Evolutionary conservation across 2,329 filamentous ascomycete species (phyloP).

Genomic region (Aspergillus nomiae): DNA sequence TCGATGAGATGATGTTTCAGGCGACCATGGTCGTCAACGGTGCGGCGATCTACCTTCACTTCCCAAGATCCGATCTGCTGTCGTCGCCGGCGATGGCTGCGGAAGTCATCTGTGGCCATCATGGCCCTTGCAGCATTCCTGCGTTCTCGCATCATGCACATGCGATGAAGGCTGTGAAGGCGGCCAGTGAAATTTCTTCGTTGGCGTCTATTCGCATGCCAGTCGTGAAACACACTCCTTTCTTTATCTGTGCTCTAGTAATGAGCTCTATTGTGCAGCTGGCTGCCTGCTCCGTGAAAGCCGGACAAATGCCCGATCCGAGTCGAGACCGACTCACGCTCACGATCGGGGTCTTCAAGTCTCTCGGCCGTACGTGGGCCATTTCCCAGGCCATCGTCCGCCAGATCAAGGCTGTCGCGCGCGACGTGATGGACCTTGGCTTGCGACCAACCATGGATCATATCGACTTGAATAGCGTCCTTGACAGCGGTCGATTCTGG

Average conservation of each 20-base stretch:
- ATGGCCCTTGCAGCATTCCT: conserved; percentile 40
- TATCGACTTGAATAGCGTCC: conserved; percentile 36
- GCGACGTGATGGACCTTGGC: conserved; percentile 63
- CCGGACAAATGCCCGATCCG: conserved; percentile 60
- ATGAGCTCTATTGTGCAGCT: conserved; percentile 80
- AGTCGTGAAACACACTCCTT: conserved; percentile 74
- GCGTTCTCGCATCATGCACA: conserved; percentile 54
- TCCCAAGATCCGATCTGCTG: conserved; percentile 72
- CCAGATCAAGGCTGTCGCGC: conserved; percentile 77
- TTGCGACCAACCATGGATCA: conserved; percentile 39
- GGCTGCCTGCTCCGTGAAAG: conserved; percentile 69
- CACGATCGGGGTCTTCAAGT: conserved; percentile 74
- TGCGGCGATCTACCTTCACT: conserved; percentile 72
- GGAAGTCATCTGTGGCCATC: conserved; percentile 51
- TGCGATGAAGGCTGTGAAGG: conserved; percentile 77
- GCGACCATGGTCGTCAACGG: conserved; percentile 75
- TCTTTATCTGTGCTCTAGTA: conserved; percentile 79
- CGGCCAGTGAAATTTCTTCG: conserved; percentile 76
- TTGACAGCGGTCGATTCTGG: conserved; percentile 40
- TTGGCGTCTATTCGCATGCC: conserved; percentile 63
- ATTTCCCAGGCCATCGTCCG: conserved; percentile 69
- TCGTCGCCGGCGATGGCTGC: conserved; percentile 54
- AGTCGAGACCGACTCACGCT: conserved; percentile 71
- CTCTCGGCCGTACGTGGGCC: conserved; percentile 70
- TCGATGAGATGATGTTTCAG: conserved; percentile 91